These are phyloP conservation scores for Purpureocillium takamizusanense DNA, from an alignment of 2,329 filamentous ascomycete species.

Conservation along the genomic window DNA sequence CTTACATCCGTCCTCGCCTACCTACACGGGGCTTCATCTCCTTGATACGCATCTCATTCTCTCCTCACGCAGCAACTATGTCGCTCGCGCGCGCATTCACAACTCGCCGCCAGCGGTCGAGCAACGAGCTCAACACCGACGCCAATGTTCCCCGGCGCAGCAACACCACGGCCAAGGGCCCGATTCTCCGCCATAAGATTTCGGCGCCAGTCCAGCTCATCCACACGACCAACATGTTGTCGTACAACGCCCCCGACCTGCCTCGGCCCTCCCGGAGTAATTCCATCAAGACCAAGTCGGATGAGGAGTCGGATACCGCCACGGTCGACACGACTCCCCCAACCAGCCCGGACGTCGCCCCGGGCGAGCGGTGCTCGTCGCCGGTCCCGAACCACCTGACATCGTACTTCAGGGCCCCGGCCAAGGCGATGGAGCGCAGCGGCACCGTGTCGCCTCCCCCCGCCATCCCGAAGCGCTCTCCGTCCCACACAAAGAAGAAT, in stretches of 20 bases:
- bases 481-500: conserved; percentile 83
- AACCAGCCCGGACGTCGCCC: conserved; percentile 59
- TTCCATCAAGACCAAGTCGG: conserved; percentile 47
- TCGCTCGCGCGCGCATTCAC: conserved; percentile 64
- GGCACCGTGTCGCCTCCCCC: conserved; percentile 22
- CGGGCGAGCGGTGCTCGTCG: conserved; percentile 43
- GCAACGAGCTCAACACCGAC: conserved; percentile 32
- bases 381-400: conserved; percentile 59
- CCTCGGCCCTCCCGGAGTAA: conserved; percentile 40
- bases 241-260: conserved; percentile 88
- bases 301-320: conserved; percentile 63
- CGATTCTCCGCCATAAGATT: conserved; percentile 59
- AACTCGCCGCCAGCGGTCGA: conserved; percentile 53
- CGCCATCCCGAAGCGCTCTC: conserved; percentile 65
- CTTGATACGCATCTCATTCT: conserved; percentile 4
- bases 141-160: conserved; percentile 35
- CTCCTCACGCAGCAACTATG: conserved; percentile 19
- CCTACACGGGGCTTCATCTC: neutral
- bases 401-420: conserved; percentile 52
- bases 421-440: conserved; percentile 26
- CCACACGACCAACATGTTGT: conserved; percentile 93
- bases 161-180: conserved; percentile 37
- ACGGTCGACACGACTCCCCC: conserved; percentile 49
- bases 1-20: neutral
- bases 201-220: conserved; percentile 80